These are phyloP conservation scores for Bonia amplexicaulis DNA, from an alignment of 176 grass and related monocot genomes.

Conservation along the genomic window DNA sequence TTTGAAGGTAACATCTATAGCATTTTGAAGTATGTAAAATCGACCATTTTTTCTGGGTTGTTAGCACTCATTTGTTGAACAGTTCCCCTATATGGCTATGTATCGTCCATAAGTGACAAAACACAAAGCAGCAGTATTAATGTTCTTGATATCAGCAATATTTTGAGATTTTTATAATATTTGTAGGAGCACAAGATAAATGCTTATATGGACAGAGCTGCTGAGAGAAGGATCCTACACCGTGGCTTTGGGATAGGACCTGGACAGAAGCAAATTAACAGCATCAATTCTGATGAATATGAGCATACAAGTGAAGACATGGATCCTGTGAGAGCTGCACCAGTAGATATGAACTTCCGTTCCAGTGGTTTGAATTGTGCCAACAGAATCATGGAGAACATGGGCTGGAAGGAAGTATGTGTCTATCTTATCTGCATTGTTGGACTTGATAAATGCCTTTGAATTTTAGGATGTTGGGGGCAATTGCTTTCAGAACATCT, in stretches of 20 bases:
- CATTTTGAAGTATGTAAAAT: neutral
- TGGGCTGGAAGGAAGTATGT: conserved; percentile 90
- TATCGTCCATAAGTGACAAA: neutral
- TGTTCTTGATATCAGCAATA: conserved; percentile 10
- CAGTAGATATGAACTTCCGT: conserved; percentile 45
- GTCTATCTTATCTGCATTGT: conserved; percentile 25
- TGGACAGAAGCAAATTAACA: conserved; percentile 49
- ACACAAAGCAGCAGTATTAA: neutral
- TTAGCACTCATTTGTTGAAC: neutral
- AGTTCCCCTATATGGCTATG: neutral
- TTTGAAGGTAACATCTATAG: neutral
- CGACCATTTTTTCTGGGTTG: neutral
- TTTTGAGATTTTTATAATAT: conserved; percentile 23
- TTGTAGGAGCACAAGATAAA: conserved; percentile 42
- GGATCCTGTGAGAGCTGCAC: conserved; percentile 37
- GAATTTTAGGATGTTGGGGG: neutral
- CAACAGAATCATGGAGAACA: conserved; percentile 86
- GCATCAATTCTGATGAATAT: conserved; percentile 12
- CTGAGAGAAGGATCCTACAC: conserved; percentile 74
- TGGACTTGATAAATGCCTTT: conserved; percentile 6
- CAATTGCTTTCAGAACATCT: neutral
- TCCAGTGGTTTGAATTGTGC: conserved; percentile 52
- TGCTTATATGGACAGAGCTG: conserved; percentile 82
- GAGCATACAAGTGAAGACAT: conserved; percentile 37
- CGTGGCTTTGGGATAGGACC: conserved; percentile 62